Conservation (phyloP, 345 rosid genomes). For the Cardiospermum halicacabum region DNA sequence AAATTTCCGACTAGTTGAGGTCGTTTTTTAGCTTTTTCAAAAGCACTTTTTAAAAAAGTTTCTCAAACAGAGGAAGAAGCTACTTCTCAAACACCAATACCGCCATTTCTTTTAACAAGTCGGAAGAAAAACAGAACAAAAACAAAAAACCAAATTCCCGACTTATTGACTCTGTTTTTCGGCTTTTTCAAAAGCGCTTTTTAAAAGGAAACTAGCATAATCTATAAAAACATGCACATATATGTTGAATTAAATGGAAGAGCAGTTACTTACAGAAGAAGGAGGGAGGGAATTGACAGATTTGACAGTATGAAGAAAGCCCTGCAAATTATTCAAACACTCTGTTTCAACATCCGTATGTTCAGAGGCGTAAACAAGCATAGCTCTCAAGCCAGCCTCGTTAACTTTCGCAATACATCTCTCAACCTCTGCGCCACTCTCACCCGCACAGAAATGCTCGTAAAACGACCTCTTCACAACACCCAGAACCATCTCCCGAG, state of each 20-base stretch:
- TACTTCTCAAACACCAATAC: no score
- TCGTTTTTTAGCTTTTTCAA: no score
- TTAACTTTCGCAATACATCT: constrained; percentile 36
- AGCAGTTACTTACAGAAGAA: constrained; percentile 43
- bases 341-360: constrained; percentile 47
- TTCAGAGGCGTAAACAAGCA: constrained; percentile 76
- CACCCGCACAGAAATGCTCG: constrained; percentile 89
- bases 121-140: no score
- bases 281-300: constrained; percentile 58
- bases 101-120: no score
- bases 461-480: constrained; percentile 50
- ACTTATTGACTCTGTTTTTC: no score
- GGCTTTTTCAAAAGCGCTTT: no score
- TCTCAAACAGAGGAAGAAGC: no score
- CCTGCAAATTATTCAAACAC: constrained; percentile 61
- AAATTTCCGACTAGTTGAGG: no score
- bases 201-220: no score
- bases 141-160: no score
- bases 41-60: no score
- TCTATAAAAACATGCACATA: not conserved
- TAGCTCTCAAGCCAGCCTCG: constrained; percentile 59
- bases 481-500: constrained; percentile 36
- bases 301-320: constrained; percentile 48
- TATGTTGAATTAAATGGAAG: no score
- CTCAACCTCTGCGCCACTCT: constrained; percentile 38